Conservation (phyloP, 768 basidiomycete species). For the Suillus discolor region DNA sequence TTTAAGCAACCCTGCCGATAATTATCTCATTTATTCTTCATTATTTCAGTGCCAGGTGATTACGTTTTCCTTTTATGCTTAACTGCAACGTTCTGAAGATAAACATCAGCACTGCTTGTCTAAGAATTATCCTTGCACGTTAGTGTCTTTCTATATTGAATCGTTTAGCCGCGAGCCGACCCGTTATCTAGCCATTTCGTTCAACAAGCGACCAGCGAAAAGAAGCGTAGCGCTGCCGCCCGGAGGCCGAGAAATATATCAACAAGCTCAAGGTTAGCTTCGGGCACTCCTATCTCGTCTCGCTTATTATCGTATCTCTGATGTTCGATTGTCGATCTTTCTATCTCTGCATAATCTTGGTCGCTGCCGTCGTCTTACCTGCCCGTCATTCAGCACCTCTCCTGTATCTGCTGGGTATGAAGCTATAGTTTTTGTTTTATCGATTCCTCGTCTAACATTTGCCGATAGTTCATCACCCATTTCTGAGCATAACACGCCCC, state of each 20-base stretch:
- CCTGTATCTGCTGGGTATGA: slow-evolving; percentile 39
- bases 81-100: slow-evolving; percentile 10
- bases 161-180: slow-evolving; percentile 21
- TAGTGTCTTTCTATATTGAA: slow-evolving; percentile 36
- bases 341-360: neutral
- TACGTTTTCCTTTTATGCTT: neutral
- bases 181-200: slow-evolving; percentile 62
- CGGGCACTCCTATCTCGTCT: slow-evolving; percentile 6
- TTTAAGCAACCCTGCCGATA: slow-evolving; percentile 12
- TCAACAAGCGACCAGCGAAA: slow-evolving; percentile 84
- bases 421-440: slow-evolving; percentile 40
- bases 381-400: slow-evolving; percentile 23
- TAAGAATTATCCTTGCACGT: slow-evolving; percentile 95
- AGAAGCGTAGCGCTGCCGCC: slow-evolving; percentile 63
- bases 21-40: slow-evolving; percentile 7
- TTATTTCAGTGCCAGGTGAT: slow-evolving; percentile 64
- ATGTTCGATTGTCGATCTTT: slow-evolving; percentile 7
- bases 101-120: slow-evolving; percentile 72
- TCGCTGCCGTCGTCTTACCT: neutral
- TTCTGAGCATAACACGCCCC: slow-evolving; percentile 25
- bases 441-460: slow-evolving; percentile 27
- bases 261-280: slow-evolving; percentile 48
- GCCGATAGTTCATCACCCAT: slow-evolving; percentile 32
- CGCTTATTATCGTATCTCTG: slow-evolving; percentile 11
- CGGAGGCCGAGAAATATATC: slow-evolving; percentile 71